These are phyloP conservation scores for Arthroderma sp. DNA, from an alignment of 2,329 filamentous ascomycete species.

Conservation along the genomic window DNA sequence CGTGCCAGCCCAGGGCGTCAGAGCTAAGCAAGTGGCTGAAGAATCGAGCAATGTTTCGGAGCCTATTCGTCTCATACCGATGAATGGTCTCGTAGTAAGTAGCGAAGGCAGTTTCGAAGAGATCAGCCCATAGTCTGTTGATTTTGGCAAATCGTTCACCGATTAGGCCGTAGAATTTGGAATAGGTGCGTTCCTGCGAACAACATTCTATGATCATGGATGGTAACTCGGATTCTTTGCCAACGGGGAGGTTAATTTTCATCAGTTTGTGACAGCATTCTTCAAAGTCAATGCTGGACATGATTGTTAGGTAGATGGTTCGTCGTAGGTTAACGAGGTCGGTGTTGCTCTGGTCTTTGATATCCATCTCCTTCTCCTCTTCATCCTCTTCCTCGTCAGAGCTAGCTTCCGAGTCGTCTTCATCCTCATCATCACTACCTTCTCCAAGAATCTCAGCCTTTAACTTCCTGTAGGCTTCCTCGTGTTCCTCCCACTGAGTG, in stretches of 20 bases:
- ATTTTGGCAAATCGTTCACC: slow-evolving; percentile 93
- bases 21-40: slow-evolving; percentile 84
- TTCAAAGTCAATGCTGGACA: slow-evolving; percentile 91
- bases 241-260: slow-evolving; percentile 76
- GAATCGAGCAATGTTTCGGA: slow-evolving; percentile 89
- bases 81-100: slow-evolving; percentile 98
- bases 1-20: slow-evolving; percentile 87
- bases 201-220: slow-evolving; percentile 98
- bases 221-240: slow-evolving; percentile 78
- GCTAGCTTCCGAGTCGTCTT: slow-evolving; percentile 49
- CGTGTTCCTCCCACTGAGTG: slow-evolving; percentile 75
- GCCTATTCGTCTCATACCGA: slow-evolving; percentile 86
- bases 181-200: slow-evolving; percentile 91
- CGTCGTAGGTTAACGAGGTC: slow-evolving; percentile 86
- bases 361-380: slow-evolving; percentile 75
- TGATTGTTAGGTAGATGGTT: slow-evolving; percentile 94
- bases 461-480: slow-evolving; percentile 76
- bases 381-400: slow-evolving; percentile 63
- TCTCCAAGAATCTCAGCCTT: slow-evolving; percentile 92
- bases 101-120: slow-evolving; percentile 80
- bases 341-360: slow-evolving; percentile 95
- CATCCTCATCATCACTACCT: slow-evolving; percentile 71
- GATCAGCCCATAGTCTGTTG: slow-evolving; percentile 83
- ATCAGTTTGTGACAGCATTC: slow-evolving; percentile 96
- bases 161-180: slow-evolving; percentile 91